Evolutionary conservation across 1,284 basidiomycete genomes (phyloP).

Genomic region (Trichosporon faecale): DNA sequence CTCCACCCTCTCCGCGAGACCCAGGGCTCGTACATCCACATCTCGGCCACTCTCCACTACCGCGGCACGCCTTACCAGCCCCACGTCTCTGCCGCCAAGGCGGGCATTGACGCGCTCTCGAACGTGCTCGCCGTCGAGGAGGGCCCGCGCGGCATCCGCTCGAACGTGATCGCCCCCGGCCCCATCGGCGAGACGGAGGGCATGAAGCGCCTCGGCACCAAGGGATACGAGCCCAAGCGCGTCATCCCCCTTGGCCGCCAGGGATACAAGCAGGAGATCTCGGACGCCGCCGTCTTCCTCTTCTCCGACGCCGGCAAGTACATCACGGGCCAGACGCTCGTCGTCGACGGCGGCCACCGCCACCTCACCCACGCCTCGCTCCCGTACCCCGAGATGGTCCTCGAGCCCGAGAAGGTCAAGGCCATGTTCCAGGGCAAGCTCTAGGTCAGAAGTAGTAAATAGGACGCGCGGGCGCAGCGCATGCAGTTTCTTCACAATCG

Average conservation of each 20-base stretch:
- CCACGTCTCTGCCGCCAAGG: slow-evolving; percentile 93
- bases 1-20: slow-evolving; percentile 66
- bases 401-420: slow-evolving; percentile 46
- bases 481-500: not conserved
- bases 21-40: slow-evolving; percentile 82
- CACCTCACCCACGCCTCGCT: slow-evolving; percentile 38
- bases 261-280: slow-evolving; percentile 71
- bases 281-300: slow-evolving; percentile 75
- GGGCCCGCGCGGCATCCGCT: slow-evolving; percentile 88
- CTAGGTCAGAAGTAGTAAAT: slow-evolving; percentile 3
- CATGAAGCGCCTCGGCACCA: slow-evolving; percentile 64
- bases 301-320: slow-evolving; percentile 36
- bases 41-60: slow-evolving; percentile 88
- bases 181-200: slow-evolving; percentile 84
- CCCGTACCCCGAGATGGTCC: slow-evolving; percentile 47
- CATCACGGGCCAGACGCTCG: slow-evolving; percentile 23
- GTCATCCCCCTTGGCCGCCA: slow-evolving; percentile 62
- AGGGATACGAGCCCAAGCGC: slow-evolving; percentile 45
- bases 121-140: slow-evolving; percentile 86
- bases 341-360: slow-evolving; percentile 47
- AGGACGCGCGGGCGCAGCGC: not conserved
- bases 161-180: slow-evolving; percentile 82
- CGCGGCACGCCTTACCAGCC: slow-evolving; percentile 86
- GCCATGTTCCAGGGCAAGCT: slow-evolving; percentile 30
- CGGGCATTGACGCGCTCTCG: slow-evolving; percentile 83